Evolutionary conservation across 1,139 yeast species (phyloP), one percentile per base, ranked within the genome.

Genomic region (Sugiyamaella pinicola): DNA sequence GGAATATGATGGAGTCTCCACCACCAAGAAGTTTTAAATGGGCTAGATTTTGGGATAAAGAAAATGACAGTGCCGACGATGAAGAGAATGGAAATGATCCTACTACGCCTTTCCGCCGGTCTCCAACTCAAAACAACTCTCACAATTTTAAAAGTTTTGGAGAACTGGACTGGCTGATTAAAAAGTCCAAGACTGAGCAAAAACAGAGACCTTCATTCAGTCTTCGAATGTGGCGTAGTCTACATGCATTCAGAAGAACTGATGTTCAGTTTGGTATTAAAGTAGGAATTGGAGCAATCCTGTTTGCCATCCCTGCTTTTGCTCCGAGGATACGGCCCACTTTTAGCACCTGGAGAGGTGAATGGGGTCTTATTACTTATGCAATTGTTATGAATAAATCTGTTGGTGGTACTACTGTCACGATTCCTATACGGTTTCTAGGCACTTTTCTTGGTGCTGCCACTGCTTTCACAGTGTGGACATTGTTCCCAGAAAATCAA

Each of bases 361-460:
- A 88, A 67, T 88, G 96, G 96, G 85, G 90, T 0, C 71, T 88
- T 37, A 85, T 87, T 12, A 83, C 91, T 0, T 88, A 83, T 63
- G 83, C 88, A 61, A 85, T 88, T 53, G 86, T 88, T 75, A 87
- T 87, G 93, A 86, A 84, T 64, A 87, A 87, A 64, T 84, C 91
- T 0, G 74, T 87, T n/a, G 96, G 96, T 12, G 95, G 95, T 0
- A 88, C 96, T 0, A 79, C 87, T 13, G 82, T 84, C 81, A 85
- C 95, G 0, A 83, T 85, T 1, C 84, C 85, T 58, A 84, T 87
- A 81, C 75, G 96, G 58, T 76, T 87, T 52, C 61, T 84, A 15
- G 96, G 96, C 0, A 87, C 95, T 0, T 81, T 83, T 58, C 53
- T 85, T 9, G 96, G 96, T 0, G 87, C 91, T 1, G 59, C 74